phyloP scores from a whole-genome alignment of 2,329 filamentous ascomycete species.

The Lojkania enalia region DNA sequence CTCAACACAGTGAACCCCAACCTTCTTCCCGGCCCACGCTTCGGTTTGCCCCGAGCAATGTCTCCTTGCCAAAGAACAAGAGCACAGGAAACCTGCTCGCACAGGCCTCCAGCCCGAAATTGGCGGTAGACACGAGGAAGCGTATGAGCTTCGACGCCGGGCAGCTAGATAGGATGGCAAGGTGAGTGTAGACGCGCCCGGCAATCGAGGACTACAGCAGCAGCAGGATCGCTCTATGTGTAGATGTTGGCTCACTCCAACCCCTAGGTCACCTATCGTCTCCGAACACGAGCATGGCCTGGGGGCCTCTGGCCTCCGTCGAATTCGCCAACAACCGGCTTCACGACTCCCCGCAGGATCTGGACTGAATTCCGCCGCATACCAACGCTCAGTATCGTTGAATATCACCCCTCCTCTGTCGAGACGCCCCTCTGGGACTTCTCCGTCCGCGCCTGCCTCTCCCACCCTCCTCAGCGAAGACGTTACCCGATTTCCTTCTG shows the following conservation, averaged over 20 bases:
- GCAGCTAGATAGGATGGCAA: conserved; percentile 69
- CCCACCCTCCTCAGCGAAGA: conserved; percentile 79
- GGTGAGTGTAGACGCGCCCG: conserved; percentile 58
- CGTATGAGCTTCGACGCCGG: conserved; percentile 79
- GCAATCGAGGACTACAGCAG: conserved; percentile 6
- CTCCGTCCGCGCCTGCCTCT: conserved; percentile 67
- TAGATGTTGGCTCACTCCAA: conserved; percentile 18
- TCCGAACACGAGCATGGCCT: conserved; percentile 86
- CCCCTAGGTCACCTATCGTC: conserved; percentile 73
- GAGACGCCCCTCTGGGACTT: conserved; percentile 50
- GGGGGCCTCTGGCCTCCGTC: conserved; percentile 82
- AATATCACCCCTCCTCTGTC: conserved; percentile 65
- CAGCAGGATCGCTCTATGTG: background rate
- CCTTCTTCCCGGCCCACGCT: conserved; percentile 23
- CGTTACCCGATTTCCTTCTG: conserved; percentile 86
- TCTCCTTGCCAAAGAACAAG: conserved; percentile 52
- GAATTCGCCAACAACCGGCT: conserved; percentile 86
- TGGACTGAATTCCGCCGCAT: conserved; percentile 35
- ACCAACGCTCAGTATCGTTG: conserved; percentile 70
- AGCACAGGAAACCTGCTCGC: conserved; percentile 54
- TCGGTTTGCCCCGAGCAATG: conserved; percentile 32
- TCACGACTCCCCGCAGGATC: conserved; percentile 58
- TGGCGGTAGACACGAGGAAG: conserved; percentile 59
- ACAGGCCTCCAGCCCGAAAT: conserved; percentile 35
- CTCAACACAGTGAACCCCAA: conserved; percentile 33